These are phyloP conservation scores for Protea cynaroides DNA, from an alignment of 164 flowering plant genomes.

Conservation along the genomic window DNA sequence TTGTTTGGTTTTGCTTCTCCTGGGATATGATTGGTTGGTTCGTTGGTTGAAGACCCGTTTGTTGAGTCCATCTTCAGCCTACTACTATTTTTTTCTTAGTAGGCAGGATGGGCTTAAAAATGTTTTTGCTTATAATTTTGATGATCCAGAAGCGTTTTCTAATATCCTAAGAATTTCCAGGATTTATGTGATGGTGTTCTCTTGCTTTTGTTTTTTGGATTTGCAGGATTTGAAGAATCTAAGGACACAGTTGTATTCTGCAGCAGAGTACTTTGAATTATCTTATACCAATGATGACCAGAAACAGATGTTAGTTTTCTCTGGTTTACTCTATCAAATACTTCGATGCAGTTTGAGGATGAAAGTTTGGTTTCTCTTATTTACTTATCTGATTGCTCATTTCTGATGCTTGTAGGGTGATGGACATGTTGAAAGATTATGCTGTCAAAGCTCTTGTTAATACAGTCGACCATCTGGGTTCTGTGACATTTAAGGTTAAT, in stretches of 20 bases:
- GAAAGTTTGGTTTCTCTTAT: background rate
- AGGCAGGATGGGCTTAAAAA: no score
- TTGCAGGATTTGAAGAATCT: conserved; percentile 87
- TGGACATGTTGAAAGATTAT: conserved; percentile 80
- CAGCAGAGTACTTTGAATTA: conserved; percentile 88
- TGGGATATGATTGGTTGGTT: no score
- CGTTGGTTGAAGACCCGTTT: no score
- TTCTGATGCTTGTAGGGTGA: conserved; percentile 46
- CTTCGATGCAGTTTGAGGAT: background rate
- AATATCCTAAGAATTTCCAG: no score
- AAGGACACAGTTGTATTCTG: conserved; percentile 82
- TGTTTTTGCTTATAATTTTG: no score
- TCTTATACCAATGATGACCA: conserved; percentile 82
- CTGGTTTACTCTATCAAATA: background rate
- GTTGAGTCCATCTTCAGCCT: no score
- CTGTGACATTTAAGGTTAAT: conserved; percentile 70
- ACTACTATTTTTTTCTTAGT: no score
- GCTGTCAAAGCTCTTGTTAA: conserved; percentile 83
- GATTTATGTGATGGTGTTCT: background rate
- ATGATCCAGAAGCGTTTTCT: background rate
- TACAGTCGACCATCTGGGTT: conserved; percentile 93
- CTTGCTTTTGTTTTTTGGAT: background rate
- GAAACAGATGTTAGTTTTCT: conserved; percentile 60
- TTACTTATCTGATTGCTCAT: conserved; percentile 1
- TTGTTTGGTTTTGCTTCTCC: background rate